Evolutionary conservation across 2,329 filamentous ascomycete genomes (phyloP).

Genomic region (Xylariaceae sp.): DNA sequence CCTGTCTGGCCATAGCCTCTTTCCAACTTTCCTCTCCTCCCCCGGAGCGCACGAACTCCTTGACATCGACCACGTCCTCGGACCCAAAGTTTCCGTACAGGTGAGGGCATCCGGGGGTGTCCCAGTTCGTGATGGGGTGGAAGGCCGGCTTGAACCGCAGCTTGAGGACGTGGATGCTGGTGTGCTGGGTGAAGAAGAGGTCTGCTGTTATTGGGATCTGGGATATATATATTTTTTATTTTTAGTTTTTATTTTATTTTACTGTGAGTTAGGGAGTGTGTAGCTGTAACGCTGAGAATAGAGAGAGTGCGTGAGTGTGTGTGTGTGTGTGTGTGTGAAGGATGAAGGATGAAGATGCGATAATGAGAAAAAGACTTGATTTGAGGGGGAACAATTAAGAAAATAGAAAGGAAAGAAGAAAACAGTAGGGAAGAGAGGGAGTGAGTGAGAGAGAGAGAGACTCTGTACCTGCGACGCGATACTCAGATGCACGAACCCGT

Average conservation of each 20-base stretch:
- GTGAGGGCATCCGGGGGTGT: constrained; percentile 49
- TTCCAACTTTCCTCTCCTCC: constrained; percentile 38
- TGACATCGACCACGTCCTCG: constrained; percentile 43
- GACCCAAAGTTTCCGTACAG: constrained; percentile 53
- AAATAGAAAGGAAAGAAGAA: not conserved
- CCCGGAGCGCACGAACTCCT: constrained; percentile 33
- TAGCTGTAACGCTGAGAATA: too few relatives aligned
- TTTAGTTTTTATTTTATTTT: too few relatives aligned
- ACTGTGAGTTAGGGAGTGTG: too few relatives aligned
- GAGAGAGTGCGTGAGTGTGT: not conserved
- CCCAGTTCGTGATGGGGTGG: constrained; percentile 46
- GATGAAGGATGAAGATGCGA: not conserved
- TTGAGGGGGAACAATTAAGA: not conserved
- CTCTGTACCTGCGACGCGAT: constrained; percentile 49
- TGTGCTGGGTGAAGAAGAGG: constrained; percentile 27
- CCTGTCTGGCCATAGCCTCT: constrained; percentile 35
- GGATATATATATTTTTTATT: not conserved
- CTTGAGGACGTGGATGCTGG: constrained; percentile 35
- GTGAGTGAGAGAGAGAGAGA: not conserved
- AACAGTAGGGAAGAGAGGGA: not conserved
- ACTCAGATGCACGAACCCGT: constrained; percentile 59
- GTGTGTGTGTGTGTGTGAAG: not conserved
- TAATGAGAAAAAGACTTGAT: not conserved
- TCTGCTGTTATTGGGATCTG: constrained; percentile 28
- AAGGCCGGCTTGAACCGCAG: constrained; percentile 42